Percentiles rank a stretch among this genome's conserved stretches.
Conservation (phyloP, 768 basidiomycete genomes). For the Galerina sulciceps region DNA sequence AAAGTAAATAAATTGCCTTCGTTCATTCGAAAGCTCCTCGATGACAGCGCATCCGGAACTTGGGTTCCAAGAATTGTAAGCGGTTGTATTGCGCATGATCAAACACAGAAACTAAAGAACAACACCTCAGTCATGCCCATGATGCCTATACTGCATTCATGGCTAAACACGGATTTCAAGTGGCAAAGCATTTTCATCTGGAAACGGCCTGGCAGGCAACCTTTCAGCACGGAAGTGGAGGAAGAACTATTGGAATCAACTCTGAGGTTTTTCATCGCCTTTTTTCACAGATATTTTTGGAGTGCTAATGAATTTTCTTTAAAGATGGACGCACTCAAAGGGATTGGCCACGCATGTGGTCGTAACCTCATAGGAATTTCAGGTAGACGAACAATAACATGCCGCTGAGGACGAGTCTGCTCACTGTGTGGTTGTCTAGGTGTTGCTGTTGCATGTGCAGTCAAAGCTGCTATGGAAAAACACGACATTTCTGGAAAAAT, state of each 20-base stretch:
- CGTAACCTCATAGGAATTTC: conserved; percentile 83
- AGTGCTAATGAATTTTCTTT: not conserved
- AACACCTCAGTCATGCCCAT: conserved; percentile 61
- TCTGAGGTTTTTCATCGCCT: conserved; percentile 56
- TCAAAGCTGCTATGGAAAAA: conserved; percentile 63
- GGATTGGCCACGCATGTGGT: conserved; percentile 76
- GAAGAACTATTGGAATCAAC: conserved; percentile 76
- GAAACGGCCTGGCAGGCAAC: conserved; percentile 79
- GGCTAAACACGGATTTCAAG: conserved; percentile 65
- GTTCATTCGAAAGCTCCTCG: not conserved
- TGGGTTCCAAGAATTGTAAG: conserved; percentile 67
- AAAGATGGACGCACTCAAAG: conserved; percentile 66
- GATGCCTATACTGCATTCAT: conserved; percentile 72
- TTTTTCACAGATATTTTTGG: not conserved
- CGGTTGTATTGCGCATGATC: not conserved
- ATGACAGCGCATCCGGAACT: conserved; percentile 79
- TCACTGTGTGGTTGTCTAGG: conserved; percentile 36
- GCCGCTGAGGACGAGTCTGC: not conserved
- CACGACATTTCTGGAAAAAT: conserved; percentile 71
- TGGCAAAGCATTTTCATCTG: conserved; percentile 63
- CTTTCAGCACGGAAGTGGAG: conserved; percentile 66
- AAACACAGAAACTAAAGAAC: not conserved
- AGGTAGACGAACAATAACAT: conserved; percentile 22
- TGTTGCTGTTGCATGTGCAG: conserved; percentile 70
- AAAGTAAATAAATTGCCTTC: not conserved